Conservation (phyloP, 164 flowering plant species). For the Sedum album region DNA sequence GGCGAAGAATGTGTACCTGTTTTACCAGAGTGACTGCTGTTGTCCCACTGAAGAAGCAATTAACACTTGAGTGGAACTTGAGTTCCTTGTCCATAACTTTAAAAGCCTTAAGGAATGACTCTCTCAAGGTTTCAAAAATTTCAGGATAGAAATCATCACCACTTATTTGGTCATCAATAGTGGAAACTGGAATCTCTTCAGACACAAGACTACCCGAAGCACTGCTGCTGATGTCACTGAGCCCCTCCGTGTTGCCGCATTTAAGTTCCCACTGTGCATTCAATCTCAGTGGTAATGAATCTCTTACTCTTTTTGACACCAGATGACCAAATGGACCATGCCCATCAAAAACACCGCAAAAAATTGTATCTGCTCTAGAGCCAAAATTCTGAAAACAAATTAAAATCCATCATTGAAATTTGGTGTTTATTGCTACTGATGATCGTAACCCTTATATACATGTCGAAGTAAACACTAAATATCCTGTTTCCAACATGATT, state of each 20-base stretch:
- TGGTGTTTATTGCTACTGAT: neutral
- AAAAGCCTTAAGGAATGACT: conserved; percentile 16
- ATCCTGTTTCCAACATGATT: no score
- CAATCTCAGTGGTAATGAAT: conserved; percentile 14
- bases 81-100: conserved; percentile 21
- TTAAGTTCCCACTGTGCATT: conserved; percentile 14
- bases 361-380: conserved; percentile 11
- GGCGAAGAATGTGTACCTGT: conserved; percentile 9
- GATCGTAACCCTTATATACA: no score
- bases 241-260: conserved; percentile 1
- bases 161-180: conserved; percentile 51
- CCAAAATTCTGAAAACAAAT: conserved; percentile 16
- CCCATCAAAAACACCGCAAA: conserved; percentile 23
- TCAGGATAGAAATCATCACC: conserved; percentile 12
- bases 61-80: conserved; percentile 10
- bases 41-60: conserved; percentile 18
- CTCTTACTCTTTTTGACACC: conserved; percentile 21
- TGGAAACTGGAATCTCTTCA: conserved; percentile 40
- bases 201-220: conserved; percentile 42
- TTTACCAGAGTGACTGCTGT: conserved; percentile 17
- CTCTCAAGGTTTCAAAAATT: conserved; percentile 12
- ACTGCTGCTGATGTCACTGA: conserved; percentile 6
- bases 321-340: conserved; percentile 20
- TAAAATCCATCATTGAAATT: neutral
- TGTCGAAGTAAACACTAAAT: no score